Conservation (phyloP, 1,139 yeast species). For the Martiniozyma asiatica region DNA sequence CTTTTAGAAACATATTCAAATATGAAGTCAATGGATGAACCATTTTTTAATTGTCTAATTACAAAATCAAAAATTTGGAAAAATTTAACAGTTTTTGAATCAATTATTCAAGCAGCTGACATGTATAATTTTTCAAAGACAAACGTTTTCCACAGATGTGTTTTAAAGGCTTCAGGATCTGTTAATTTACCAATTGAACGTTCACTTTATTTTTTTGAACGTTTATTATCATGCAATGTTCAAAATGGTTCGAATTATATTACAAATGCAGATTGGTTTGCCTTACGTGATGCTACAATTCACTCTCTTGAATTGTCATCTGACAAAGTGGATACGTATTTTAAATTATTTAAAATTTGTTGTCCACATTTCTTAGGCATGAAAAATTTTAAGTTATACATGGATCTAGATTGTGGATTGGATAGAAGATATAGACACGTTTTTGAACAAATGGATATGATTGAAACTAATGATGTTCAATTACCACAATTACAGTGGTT, state of each 20-base stretch:
- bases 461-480: conserved; percentile 25
- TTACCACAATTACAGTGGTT: conserved; percentile 25
- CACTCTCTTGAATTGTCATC: conserved; percentile 24
- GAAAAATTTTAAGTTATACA: conserved; percentile 28
- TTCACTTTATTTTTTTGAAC: conserved; percentile 48
- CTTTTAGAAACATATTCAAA: conserved; percentile 47
- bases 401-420: conserved; percentile 28
- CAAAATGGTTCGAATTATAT: conserved; percentile 40
- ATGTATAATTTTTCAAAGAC: conserved; percentile 49
- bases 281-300: conserved; percentile 68
- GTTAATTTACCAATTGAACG: conserved; percentile 42
- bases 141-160: conserved; percentile 63
- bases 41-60: conserved; percentile 68
- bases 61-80: conserved; percentile 60
- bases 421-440: conserved; percentile 27
- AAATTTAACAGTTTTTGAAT: conserved; percentile 50
- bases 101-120: conserved; percentile 51
- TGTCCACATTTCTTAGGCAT: conserved; percentile 32
- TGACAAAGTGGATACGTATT: conserved; percentile 41
- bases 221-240: conserved; percentile 41
- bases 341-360: conserved; percentile 42
- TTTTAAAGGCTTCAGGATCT: conserved; percentile 61
- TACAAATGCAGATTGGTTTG: conserved; percentile 83
- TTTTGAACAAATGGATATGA: conserved; percentile 23
- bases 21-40: conserved; percentile 53